Percentiles rank a stretch among this genome's conserved stretches.
These are phyloP conservation scores for Ganoderma meredithae DNA, from an alignment of 1,284 basidiomycete species.

Conservation along the genomic window DNA sequence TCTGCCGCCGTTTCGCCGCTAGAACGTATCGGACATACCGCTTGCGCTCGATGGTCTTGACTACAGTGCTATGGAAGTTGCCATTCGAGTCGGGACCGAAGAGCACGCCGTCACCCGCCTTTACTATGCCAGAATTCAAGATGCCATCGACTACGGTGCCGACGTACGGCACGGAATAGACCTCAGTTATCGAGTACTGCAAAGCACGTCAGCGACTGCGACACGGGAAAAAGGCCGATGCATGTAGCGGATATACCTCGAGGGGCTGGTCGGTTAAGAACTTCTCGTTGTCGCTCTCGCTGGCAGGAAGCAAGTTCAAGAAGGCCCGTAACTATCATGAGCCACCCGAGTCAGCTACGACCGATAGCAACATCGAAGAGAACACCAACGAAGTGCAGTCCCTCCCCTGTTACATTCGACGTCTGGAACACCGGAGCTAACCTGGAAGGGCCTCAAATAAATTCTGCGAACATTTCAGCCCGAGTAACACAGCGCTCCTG, in stretches of 20 bases:
- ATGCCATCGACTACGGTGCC: slow-evolving; percentile 97
- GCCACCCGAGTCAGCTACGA: slow-evolving; percentile 1
- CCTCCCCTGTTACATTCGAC: slow-evolving; percentile 95
- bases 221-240: neutral
- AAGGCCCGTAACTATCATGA: slow-evolving; percentile 74
- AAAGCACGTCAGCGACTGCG: slow-evolving; percentile 16
- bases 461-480: neutral
- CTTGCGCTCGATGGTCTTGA: slow-evolving; percentile 96
- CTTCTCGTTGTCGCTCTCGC: slow-evolving; percentile 81
- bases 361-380: neutral
- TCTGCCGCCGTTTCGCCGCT: neutral
- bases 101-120: slow-evolving; percentile 82
- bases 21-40: slow-evolving; percentile 52
- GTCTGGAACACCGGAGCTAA: slow-evolving; percentile 94
- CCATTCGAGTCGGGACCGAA: slow-evolving; percentile 96
- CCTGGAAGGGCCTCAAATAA: slow-evolving; percentile 46
- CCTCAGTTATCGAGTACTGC: slow-evolving; percentile 83
- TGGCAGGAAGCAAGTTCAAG: slow-evolving; percentile 86
- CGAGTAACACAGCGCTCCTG: neutral
- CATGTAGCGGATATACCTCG: slow-evolving; percentile 59
- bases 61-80: slow-evolving; percentile 81
- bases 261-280: slow-evolving; percentile 88
- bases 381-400: slow-evolving; percentile 74
- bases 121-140: slow-evolving; percentile 79
- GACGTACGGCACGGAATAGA: slow-evolving; percentile 89